Base-by-base conservation (phyloP, 2,329 filamentous ascomycete species). In the Colletotrichum sp. region DNA sequence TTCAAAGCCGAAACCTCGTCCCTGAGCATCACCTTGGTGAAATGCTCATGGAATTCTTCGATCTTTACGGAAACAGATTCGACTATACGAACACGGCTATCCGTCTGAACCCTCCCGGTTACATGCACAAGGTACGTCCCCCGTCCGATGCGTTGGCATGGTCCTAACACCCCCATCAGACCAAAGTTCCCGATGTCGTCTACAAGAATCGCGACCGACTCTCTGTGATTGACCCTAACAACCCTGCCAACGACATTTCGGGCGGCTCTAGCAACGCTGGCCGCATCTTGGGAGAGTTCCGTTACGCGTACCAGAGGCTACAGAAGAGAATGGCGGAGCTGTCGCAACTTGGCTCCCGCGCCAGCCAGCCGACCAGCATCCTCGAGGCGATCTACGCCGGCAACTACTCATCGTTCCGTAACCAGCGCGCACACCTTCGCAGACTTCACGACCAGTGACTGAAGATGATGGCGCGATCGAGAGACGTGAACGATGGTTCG, bases 151-250 rank as follows among this genome's bases (percentile, higher is more conserved):
- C 6, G 8, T 39, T 3, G 13, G 13, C 12, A 10, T 7, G 24
- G 13, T 44, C 8, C 44, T 74, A 68, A 76, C 39, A 21, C n/a
- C 28, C 10, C 8, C 26, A 15, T 24, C 55, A 62, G 64, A 55
- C 64, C 4, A 66, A 65, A 28, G 67, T 65, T 15, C 66, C 69
- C 34, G 71, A 77, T 1, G 83, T 92, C 68, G 84, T 88, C 6
- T 92, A 93, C 80, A 91, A 90, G 80, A 93, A 93, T 80, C 85
- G 84, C 16, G 89, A 93, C 67, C 92, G 95, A 2, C 88, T 99
- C 3, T 95, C 94, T 10, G 98, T 99, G 80, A 94, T 98, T 75
- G 97, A 99, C 81, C 97, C 97, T 0, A 98, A 99, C 83, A 94
- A 95, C 75, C 83, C 91, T 0, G 87, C 89, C 30, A 99, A 99